Evolutionary conservation across 192 early-diverging fungal species (phyloP).

Genomic region (Coemansia sp.): DNA sequence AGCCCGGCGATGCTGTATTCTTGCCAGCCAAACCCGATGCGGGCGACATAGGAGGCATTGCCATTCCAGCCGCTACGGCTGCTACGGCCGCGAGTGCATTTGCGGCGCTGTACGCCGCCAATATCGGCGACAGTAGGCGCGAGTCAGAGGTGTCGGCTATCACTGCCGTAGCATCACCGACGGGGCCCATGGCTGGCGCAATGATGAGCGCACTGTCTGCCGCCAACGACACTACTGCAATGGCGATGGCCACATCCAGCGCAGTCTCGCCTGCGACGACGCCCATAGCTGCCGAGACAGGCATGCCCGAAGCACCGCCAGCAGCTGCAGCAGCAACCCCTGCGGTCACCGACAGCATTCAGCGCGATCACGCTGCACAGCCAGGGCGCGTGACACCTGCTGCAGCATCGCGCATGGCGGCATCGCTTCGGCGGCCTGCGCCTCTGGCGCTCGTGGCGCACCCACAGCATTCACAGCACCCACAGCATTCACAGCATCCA

Average conservation of each 20-base stretch:
- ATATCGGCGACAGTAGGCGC: slow-evolving; percentile 49
- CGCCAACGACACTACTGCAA: too few relatives aligned
- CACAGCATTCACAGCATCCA: too few relatives aligned
- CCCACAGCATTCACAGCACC: too few relatives aligned
- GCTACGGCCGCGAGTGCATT: slow-evolving; percentile 9
- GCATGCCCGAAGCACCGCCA: slow-evolving; percentile 7
- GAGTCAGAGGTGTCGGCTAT: slow-evolving; percentile 48
- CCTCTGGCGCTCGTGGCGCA: slow-evolving; percentile 23
- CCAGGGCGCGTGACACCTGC: slow-evolving; percentile 4
- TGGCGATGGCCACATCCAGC: slow-evolving; percentile 17
- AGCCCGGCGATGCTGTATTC: background rate
- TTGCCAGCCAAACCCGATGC: background rate
- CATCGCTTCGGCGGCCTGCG: slow-evolving; percentile 25
- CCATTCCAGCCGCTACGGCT: background rate
- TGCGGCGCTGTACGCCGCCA: slow-evolving; percentile 26
- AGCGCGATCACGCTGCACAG: background rate
- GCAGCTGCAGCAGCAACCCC: slow-evolving; percentile 2
- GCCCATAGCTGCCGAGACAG: slow-evolving; percentile 5
- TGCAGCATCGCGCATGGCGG: background rate
- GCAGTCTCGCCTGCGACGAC: slow-evolving; percentile 24
- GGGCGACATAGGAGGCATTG: background rate
- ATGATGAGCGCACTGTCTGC: slow-evolving; percentile 10
- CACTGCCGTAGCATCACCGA: slow-evolving; percentile 46
- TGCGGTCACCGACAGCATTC: too few relatives aligned
- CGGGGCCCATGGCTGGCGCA: slow-evolving; percentile 12